These are phyloP conservation scores for Colletotrichum costaricense DNA, from an alignment of 2,329 filamentous ascomycete species.

Conservation along the genomic window DNA sequence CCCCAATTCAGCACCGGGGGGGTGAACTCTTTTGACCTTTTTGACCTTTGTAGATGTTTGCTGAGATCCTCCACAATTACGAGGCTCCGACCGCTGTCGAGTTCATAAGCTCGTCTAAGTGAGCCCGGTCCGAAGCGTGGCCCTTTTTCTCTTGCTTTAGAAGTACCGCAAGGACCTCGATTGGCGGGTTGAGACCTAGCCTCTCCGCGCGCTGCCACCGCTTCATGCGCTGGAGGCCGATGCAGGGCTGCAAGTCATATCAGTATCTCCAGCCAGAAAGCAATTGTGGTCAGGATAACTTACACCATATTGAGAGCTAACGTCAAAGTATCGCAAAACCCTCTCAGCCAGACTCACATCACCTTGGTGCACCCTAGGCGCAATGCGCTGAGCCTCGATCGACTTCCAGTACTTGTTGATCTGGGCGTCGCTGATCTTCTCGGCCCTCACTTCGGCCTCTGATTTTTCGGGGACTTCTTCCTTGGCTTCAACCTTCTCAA, in stretches of 20 bases:
- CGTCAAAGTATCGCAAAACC: slow-evolving; percentile 90
- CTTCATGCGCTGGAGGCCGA: slow-evolving; percentile 83
- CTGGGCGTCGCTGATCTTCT: slow-evolving; percentile 73
- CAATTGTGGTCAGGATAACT: slow-evolving; percentile 51
- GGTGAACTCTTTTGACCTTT: too few species aligned
- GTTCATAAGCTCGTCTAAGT: slow-evolving; percentile 77
- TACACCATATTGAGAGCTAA: slow-evolving; percentile 92
- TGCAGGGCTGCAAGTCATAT: slow-evolving; percentile 74
- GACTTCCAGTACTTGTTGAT: slow-evolving; percentile 82
- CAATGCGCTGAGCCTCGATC: slow-evolving; percentile 76
- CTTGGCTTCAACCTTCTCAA: slow-evolving; percentile 40
- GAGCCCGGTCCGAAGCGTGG: slow-evolving; percentile 70
- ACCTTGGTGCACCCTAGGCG: slow-evolving; percentile 82
- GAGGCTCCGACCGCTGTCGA: slow-evolving; percentile 54
- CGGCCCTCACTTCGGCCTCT: slow-evolving; percentile 67
- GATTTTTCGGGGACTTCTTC: slow-evolving; percentile 54
- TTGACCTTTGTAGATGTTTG: neutral
- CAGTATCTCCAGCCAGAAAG: neutral
- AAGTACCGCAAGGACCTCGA: slow-evolving; percentile 90
- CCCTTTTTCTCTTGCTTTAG: slow-evolving; percentile 74
- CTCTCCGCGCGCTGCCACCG: slow-evolving; percentile 89
- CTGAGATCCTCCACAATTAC: neutral
- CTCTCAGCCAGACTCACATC: slow-evolving; percentile 81
- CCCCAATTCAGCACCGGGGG: too few species aligned
- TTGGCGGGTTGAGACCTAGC: slow-evolving; percentile 86